Evolutionary conservation across 2,329 filamentous ascomycete genomes (phyloP).

Genomic region (Clarireedia monteithiana): DNA sequence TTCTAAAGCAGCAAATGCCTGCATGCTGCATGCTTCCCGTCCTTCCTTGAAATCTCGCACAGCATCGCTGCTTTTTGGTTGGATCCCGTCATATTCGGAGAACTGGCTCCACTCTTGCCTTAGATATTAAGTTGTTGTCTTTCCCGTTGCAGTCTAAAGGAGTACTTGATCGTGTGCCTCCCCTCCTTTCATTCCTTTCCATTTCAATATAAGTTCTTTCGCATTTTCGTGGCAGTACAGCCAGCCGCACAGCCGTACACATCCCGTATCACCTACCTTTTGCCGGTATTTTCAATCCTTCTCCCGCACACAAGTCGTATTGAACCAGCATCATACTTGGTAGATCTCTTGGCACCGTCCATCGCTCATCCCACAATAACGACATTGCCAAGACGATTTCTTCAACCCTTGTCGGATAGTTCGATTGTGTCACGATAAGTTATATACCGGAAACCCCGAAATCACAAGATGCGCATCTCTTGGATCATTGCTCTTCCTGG

Average conservation of each 20-base stretch:
- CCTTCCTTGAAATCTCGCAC: neutral
- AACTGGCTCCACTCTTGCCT: neutral
- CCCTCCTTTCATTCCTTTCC: neutral
- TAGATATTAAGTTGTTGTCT: neutral
- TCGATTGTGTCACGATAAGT: neutral
- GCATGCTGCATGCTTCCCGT: neutral
- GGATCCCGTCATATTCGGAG: neutral
- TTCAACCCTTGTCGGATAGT: conserved; percentile 1
- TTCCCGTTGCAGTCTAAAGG: neutral
- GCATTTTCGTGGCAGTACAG: neutral
- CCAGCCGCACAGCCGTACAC: neutral
- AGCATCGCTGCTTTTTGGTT: too few relatives aligned
- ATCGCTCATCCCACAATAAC: neutral
- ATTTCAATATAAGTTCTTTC: neutral
- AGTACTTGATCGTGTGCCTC: conserved; percentile 9
- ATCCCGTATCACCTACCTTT: neutral
- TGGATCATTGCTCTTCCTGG: conserved; percentile 22
- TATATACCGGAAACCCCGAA: neutral
- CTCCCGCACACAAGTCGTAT: neutral
- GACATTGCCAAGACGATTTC: conserved; percentile 5
- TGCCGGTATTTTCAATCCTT: neutral
- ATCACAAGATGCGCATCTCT: conserved; percentile 23
- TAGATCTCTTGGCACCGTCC: neutral
- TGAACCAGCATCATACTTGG: neutral
- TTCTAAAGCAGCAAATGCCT: neutral